Evolutionary conservation across 2,329 filamentous ascomycete genomes (phyloP), one percentile per base, ranked within the genome.

Genomic region (Cladosporium colombiae): DNA sequence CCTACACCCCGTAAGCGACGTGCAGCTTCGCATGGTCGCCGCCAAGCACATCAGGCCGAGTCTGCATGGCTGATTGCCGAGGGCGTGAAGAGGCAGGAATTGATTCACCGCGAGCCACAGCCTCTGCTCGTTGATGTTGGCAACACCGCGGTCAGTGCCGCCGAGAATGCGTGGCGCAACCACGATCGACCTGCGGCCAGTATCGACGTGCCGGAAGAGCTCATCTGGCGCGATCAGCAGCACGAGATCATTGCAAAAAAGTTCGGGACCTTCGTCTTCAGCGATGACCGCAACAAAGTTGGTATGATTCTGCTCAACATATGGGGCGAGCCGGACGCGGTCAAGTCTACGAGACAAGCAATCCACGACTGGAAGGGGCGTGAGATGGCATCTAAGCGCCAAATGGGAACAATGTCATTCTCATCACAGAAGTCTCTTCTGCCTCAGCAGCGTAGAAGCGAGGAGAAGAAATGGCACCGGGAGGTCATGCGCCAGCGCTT

Each of bases 241-340:
- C 61, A 70, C 50, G 50, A 68, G 29, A 16, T 25, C 18, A 64
- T 74, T 13, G 73, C 73, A 1, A 25, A 56, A 5, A 67, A 70
- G 23, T 37, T 66, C 25, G 71, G 70, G 21, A 67, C 70, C 7
- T 75, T 70, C 37, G 60, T 74, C 57, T 66, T 65, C 65, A 61
- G 63, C 13, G 44, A 69, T 23, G 55, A 65, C 27, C 37, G 58
- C 14, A 65, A 49, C 31, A 62, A 18, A 3, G 49, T 37, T 31
- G 67, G 62, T 7, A 52, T 18, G 21, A 60, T 66, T 6, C 63
- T 35, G 2, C 71, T 74, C 50, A 70, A 69, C 40, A 72, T 75
- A 50, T 75, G 73, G 72, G 73, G 72, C 23, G 69, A 71, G n/a
- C 18, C 53, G 3, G 14, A 57, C 3, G 66, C 68, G 1, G 73